Base-by-base conservation (phyloP, 176 grass and related monocot species). In the Zizania latifolia region DNA sequence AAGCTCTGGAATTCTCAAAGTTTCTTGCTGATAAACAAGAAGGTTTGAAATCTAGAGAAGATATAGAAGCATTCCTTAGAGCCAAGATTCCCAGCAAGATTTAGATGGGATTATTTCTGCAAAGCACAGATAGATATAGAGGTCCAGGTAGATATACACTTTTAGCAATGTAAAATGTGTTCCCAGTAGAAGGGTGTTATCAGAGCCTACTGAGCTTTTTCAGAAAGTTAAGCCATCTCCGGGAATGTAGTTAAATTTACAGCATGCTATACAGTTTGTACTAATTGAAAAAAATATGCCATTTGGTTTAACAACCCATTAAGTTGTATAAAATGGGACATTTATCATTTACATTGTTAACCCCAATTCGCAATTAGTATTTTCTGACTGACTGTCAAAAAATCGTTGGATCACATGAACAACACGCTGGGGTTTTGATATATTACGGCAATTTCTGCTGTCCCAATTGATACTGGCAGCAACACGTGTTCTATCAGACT, bases 61-160 rank as follows among this genome's bases (percentile, higher is more conserved):
- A 87, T 59, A 40, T 91, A 33, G 82, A 85, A 24, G 54, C 79
- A 46, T 58, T 85, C 19, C 72, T 86, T n/a, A 83, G 68, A 37
- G 64, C 60, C 34, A 94, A 84, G 33, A 75, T 73, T n/a, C 63
- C 73, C 23, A 94, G 94, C 74, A 98, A 91, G 84, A 85, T 97
- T 72, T 97, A 83, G 65, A 33, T 51, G 44, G 32, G 10, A 81
- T 5, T 31, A 35, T 44, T 44, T 68, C 50, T 55, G 62, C 46
- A 55, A 78, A 67, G 32, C 12, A 38, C 36, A 29, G 11, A 58
- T 50, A 7, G 58, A 5, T 35, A 11, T 67, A 66, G 39, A 22
- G 70, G 35, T 31, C 33, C 10, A 41, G 17, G 10, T 35, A 6
- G 4, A 16, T n/a, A n/a, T 5, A 50, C 17, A 15, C 19, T 50